A percentile compares a stretch with the other conserved stretches of the same genome.
Evolutionary conservation across 1,284 basidiomycete species (phyloP).

Genomic region (Leccinum colubrinum): DNA sequence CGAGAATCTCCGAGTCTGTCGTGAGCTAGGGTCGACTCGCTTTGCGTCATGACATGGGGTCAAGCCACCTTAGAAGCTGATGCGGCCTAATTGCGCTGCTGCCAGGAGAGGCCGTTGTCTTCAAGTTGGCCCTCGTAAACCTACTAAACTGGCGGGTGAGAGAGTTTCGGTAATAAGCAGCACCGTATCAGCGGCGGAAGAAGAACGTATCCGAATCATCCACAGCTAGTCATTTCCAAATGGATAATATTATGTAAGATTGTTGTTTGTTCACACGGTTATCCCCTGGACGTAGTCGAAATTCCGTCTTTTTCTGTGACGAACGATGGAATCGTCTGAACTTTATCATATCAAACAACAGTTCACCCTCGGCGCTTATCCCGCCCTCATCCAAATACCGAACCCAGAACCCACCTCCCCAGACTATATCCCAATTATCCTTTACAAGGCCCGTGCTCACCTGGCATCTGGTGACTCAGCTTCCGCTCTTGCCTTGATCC

Average conservation of each 20-base stretch:
- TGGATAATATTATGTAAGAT: not conserved
- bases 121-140: not conserved
- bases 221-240: not conserved
- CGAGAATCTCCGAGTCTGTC: not conserved
- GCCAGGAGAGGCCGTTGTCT: not conserved
- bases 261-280: no score
- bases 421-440: constrained; percentile 60
- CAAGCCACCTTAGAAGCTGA: not conserved
- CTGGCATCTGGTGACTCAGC: constrained; percentile 72
- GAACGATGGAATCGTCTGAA: constrained; percentile 75
- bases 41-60: not conserved
- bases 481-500: constrained; percentile 53
- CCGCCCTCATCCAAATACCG: constrained; percentile 49
- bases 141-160: not conserved
- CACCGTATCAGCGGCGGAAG: not conserved
- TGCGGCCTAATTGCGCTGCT: not conserved
- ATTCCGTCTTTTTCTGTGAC: constrained; percentile 24
- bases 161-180: not conserved
- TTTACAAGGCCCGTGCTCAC: constrained; percentile 84
- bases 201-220: no score
- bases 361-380: constrained; percentile 78
- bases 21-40: not conserved
- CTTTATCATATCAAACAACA: constrained; percentile 85
- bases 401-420: constrained; percentile 61
- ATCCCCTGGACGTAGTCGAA: not conserved